Base-by-base conservation (phyloP, 1,284 basidiomycete species). In the Ustilago loliicola region DNA sequence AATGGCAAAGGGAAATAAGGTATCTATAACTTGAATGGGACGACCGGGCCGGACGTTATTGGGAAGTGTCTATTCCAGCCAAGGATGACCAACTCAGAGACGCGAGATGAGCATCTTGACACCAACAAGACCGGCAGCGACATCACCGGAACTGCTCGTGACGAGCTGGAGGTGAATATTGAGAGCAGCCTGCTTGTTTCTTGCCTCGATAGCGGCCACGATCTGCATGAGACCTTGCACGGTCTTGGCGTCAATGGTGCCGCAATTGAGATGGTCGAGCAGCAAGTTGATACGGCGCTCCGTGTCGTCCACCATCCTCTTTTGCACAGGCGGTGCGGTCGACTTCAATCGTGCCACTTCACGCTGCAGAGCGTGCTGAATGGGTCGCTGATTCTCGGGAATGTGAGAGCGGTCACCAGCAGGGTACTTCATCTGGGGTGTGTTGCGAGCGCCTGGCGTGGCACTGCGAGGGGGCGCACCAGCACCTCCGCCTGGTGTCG, bases 251-350 rank as follows among this genome's bases (percentile, higher is more conserved):
- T 85, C 80, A 10, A 98, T 87, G 8, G 93, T 93, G 80, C 94
- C 94, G 84, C 94, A 96, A 87, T 98, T 98, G 79, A 98, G 88
- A 32, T 92, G 92, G 86, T 98, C 96, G 81, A 96, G 96, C 61
- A 98, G 87, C 4, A 92, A 90, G 86, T 93, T 95, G 83, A 97
- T 89, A 30, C 96, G 90, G 29, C 94, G 90, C 85, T 97, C 95
- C 2, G 95, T 90, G 83, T 98, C 96, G 70, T 95, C 94, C 0
- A 92, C 91, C 80, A 96, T 90, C 38, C 93, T 91, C 87, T 92
- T 93, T 88, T 96, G 92, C 78, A 92, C 90, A 9, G 93, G 90
- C 91, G 93, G 85, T 17, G 69, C 72, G 57, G 67, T 62, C 19
- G 60, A 50, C 72, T 84, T 72, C 27, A 69, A 71, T 74, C 74